Conservation (phyloP, 495 filamentous ascomycete genomes). For the Tuber aestivum region DNA sequence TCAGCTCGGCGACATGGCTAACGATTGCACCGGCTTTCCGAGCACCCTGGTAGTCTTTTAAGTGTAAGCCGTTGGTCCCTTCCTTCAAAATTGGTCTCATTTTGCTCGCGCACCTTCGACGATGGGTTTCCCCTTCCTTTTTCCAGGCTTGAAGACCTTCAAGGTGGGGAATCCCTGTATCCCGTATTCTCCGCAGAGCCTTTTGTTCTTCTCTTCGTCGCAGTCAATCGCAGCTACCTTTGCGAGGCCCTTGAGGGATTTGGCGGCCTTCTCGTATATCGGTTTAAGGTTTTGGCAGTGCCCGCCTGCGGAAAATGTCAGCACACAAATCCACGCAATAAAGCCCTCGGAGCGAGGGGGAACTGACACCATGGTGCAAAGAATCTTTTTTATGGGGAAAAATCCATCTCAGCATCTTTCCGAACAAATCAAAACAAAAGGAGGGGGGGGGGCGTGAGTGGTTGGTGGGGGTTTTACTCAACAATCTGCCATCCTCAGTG, state of each 20-base stretch:
- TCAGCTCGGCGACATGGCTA: slow-evolving; percentile 74
- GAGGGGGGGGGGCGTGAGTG: slow-evolving; percentile 14
- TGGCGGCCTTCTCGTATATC: slow-evolving; percentile 88
- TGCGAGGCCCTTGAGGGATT: slow-evolving; percentile 77
- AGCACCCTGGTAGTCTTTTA: slow-evolving; percentile 72
- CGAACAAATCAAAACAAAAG: neutral
- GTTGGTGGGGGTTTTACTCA: slow-evolving; percentile 52
- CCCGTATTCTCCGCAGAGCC: slow-evolving; percentile 78
- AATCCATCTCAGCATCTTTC: slow-evolving; percentile 6
- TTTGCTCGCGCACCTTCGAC: slow-evolving; percentile 53
- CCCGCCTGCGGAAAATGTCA: slow-evolving; percentile 77
- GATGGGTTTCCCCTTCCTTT: slow-evolving; percentile 69
- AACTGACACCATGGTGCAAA: slow-evolving; percentile 42
- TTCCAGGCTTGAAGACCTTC: slow-evolving; percentile 83
- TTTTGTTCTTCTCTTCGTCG: slow-evolving; percentile 90
- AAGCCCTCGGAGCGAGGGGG: neutral
- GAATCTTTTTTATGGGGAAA: slow-evolving; percentile 30
- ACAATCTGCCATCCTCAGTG: slow-evolving; percentile 51
- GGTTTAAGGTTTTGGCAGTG: slow-evolving; percentile 95
- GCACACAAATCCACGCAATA: slow-evolving; percentile 3
- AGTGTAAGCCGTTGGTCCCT: slow-evolving; percentile 5
- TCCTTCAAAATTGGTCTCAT: neutral
- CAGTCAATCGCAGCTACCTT: slow-evolving; percentile 95
- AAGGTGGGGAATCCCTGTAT: slow-evolving; percentile 94
- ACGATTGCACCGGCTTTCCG: slow-evolving; percentile 79